These are phyloP conservation scores for Fagus crenata DNA, from an alignment of 306 rosid genomes.

Conservation along the genomic window DNA sequence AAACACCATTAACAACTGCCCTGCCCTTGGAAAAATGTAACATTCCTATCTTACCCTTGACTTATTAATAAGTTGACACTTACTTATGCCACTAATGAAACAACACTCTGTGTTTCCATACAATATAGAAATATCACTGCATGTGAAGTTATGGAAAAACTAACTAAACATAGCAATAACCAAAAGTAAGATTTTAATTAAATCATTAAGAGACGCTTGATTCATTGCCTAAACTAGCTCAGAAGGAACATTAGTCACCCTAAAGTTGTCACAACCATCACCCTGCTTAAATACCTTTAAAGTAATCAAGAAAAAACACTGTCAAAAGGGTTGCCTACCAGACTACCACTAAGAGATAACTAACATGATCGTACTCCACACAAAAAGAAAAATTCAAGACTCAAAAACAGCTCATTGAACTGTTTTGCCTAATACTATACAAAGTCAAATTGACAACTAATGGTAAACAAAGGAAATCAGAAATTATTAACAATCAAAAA, in stretches of 20 bases:
- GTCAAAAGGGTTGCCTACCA: too few relatives aligned
- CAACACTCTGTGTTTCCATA: not conserved
- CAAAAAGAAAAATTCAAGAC: not conserved
- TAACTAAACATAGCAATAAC: not conserved
- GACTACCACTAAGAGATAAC: too few relatives aligned
- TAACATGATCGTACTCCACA: not conserved
- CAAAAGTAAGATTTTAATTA: not conserved
- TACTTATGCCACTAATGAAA: constrained; percentile 1
- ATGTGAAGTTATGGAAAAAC: not conserved
- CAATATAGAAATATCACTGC: not conserved
- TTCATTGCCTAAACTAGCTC: too few relatives aligned
- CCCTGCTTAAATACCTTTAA: too few relatives aligned
- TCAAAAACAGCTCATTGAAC: not conserved
- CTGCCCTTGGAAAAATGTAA: too few relatives aligned
- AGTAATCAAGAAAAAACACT: too few relatives aligned
- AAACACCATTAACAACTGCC: too few relatives aligned
- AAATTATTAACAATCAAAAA: not conserved
- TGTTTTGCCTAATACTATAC: not conserved
- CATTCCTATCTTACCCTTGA: too few relatives aligned
- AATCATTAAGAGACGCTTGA: too few relatives aligned
- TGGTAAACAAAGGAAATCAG: not conserved
- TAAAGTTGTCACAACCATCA: too few relatives aligned
- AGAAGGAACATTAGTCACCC: too few relatives aligned
- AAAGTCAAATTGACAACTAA: not conserved
- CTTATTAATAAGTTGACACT: not conserved